These are phyloP conservation scores for Bjerkandera adusta DNA, from an alignment of 1,284 basidiomycete genomes.

Conservation along the genomic window DNA sequence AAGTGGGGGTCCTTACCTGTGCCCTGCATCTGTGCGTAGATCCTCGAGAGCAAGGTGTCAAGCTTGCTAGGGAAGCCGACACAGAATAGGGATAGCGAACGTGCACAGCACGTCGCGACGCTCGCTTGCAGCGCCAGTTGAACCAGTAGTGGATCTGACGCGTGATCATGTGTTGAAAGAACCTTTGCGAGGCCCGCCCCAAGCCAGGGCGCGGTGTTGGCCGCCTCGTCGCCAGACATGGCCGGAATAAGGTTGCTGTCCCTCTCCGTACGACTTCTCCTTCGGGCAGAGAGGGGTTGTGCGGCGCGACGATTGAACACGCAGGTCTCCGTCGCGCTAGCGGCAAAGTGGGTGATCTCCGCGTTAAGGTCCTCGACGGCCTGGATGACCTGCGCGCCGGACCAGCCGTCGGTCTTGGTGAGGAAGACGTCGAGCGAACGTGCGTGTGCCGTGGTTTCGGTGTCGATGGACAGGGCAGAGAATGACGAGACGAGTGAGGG, in stretches of 20 bases:
- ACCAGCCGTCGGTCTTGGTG: conserved; percentile 71
- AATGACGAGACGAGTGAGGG: background rate
- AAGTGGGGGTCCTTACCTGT: conserved; percentile 47
- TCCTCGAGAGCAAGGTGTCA: conserved; percentile 60
- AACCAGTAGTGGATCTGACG: conserved; percentile 70
- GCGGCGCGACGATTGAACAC: conserved; percentile 20
- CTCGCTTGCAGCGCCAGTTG: conserved; percentile 72
- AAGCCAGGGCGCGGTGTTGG: conserved; percentile 59
- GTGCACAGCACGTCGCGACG: conserved; percentile 59
- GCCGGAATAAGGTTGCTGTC: conserved; percentile 23
- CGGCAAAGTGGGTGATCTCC: conserved; percentile 74
- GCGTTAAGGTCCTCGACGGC: conserved; percentile 77
- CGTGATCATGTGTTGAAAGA: conserved; percentile 59
- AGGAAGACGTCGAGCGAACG: conserved; percentile 63
- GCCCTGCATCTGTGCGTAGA: conserved; percentile 64
- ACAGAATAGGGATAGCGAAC: conserved; percentile 66
- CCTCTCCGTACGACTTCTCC: conserved; percentile 23
- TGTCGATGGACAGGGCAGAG: conserved; percentile 27
- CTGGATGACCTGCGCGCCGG: conserved; percentile 72
- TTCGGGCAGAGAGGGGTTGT: background rate
- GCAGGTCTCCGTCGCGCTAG: conserved; percentile 65
- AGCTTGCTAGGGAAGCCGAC: conserved; percentile 69
- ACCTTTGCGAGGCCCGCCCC: conserved; percentile 58
- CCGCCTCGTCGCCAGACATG: conserved; percentile 36
- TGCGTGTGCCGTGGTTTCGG: conserved; percentile 40